Conservation (phyloP, 1,139 yeast species). For the Meyerozyma elateridarum region DNA sequence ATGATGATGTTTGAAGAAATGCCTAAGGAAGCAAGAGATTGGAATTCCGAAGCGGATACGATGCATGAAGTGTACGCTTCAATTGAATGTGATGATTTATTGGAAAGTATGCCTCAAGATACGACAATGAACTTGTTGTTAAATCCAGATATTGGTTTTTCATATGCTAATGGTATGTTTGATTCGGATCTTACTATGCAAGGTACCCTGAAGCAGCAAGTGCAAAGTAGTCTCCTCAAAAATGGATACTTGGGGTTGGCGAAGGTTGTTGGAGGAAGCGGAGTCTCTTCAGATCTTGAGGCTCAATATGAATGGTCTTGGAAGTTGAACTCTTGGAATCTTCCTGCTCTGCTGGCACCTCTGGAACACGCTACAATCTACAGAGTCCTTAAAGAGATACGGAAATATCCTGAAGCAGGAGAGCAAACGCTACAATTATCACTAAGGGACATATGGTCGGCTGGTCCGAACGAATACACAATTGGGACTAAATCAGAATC, state of each 20-base stretch:
- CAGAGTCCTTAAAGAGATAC: slow-evolving; percentile 38
- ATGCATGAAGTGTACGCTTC: not conserved
- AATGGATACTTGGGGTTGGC: slow-evolving; percentile 1
- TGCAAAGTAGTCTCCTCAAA: not conserved
- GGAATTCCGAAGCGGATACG: not conserved
- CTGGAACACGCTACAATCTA: slow-evolving; percentile 44
- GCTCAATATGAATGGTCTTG: slow-evolving; percentile 48
- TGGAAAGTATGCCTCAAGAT: not conserved
- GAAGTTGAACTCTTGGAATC: slow-evolving; percentile 70
- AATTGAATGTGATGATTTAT: slow-evolving; percentile 2
- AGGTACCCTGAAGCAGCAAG: not conserved
- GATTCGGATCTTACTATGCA: not conserved
- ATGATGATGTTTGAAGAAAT: not conserved
- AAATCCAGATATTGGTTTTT: not conserved
- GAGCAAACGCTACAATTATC: slow-evolving; percentile 14
- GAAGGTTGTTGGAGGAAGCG: slow-evolving; percentile 3
- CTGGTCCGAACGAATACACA: slow-evolving; percentile 16
- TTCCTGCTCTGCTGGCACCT: slow-evolving; percentile 39
- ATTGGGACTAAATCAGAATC: slow-evolving; percentile 8
- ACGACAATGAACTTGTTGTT: not conserved
- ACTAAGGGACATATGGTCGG: slow-evolving; percentile 16
- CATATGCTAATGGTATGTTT: not conserved
- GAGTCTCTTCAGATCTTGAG: slow-evolving; percentile 3
- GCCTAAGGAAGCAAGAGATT: not conserved
- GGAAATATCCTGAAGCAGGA: slow-evolving; percentile 23